Evolutionary conservation across 2,329 filamentous ascomycete species (phyloP).

Genomic region (Huntiella moniliformis): DNA sequence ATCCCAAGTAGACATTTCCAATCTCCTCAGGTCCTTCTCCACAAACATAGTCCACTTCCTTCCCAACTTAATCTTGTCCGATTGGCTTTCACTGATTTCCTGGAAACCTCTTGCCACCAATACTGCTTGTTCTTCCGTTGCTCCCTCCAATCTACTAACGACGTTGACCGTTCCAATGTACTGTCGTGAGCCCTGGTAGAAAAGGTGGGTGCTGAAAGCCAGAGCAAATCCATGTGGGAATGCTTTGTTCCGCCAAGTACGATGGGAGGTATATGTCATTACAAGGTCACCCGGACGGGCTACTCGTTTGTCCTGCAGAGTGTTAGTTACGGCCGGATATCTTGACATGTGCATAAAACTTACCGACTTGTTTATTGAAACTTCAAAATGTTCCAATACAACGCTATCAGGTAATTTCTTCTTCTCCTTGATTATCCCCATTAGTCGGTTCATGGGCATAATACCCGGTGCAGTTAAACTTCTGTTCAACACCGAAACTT

Average conservation of each 20-base stretch:
- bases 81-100: background rate
- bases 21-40: constrained; percentile 32
- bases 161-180: constrained; percentile 8
- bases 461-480: constrained; percentile 1
- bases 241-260: background rate
- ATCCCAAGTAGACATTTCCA: constrained; percentile 64
- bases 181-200: constrained; percentile 6
- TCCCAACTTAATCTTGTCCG: constrained; percentile 4
- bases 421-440: background rate
- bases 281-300: constrained; percentile 5
- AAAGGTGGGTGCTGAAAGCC: constrained; percentile 7
- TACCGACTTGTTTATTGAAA: constrained; percentile 5
- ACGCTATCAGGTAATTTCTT: background rate
- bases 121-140: background rate
- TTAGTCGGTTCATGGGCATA: constrained; percentile 3
- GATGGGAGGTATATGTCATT: constrained; percentile 8
- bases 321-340: background rate
- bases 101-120: constrained; percentile 1
- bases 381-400: constrained; percentile 3
- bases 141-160: background rate
- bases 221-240: background rate
- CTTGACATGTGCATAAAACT: background rate
- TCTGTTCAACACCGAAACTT: constrained; percentile 2
- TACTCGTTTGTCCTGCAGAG: background rate
- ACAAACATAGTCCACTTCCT: constrained; percentile 19